Base-by-base conservation (phyloP, 306 rosid species). In the Quillaja saponaria region DNA sequence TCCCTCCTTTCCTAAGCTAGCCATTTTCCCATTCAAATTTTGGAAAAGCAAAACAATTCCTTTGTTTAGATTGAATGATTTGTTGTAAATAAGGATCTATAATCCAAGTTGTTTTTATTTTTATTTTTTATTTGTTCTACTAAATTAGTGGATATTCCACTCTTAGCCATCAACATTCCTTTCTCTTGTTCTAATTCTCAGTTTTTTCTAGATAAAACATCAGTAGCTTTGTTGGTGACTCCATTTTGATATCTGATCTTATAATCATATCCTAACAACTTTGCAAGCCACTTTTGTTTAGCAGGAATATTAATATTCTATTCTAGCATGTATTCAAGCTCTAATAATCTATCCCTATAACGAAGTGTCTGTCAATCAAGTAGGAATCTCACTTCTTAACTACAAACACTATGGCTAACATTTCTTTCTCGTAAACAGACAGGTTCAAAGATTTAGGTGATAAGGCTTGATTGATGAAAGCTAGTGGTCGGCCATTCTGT, bases 391-490 rank as follows among this genome's bases (percentile, higher is more conserved):
- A 55, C 3, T 55, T 53, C 0, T 44, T 4, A 0, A 52, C n/a
- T 0, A 18, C 16, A 13, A 17, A 7, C 1, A 53, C 0, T 0
- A 52, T 6, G 0, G 42, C 61, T 3, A 38, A 0, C 51, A 65
- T 20, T 5, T 65, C 49, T 14, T 40, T 41, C 0, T 54, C 63
- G 7, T 55, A 66, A 0, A 18, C 5, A 0, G 63, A 12, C 0
- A 42, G 2, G 0, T 3, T 3, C 3, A 14, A 3, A 2, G 10
- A 3, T 2, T 8, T 15, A 0, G 47, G 6, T 0, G 12, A 9
- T 0, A 66, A 5, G 0, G 34, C 6, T 5, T 31, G 6, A 1
- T 34, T 53, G 0, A 66, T 8, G 12, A 8, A 66, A 0, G 46
- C 38, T 0, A 66, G n/a, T 0, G 34, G 55, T 1, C 37, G 5